Percentiles rank a stretch among this genome's conserved stretches.
phyloP scores from a whole-genome alignment of 495 filamentous ascomycete genomes.

The Penicilliopsis zonata region DNA sequence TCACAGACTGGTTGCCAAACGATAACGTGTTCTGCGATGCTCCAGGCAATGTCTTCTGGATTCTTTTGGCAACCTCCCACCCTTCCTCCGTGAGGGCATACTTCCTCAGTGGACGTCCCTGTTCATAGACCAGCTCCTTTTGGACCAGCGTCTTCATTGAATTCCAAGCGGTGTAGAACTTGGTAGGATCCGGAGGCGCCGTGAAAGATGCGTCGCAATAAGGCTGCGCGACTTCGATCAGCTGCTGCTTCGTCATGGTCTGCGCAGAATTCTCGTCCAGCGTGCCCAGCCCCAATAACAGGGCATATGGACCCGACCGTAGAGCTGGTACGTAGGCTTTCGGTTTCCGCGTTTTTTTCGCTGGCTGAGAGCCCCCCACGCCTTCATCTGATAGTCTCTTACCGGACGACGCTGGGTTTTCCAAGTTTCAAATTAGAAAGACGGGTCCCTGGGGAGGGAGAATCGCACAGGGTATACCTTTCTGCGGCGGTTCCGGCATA shows the following conservation, averaged over 20 bases:
- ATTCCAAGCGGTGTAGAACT: slow-evolving; percentile 73
- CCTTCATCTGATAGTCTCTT: slow-evolving; percentile 37
- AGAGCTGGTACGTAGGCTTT: slow-evolving; percentile 62
- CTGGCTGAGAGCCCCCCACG: slow-evolving; percentile 20
- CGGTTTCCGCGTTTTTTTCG: slow-evolving; percentile 54
- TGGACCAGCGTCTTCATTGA: slow-evolving; percentile 69
- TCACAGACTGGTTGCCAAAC: slow-evolving; percentile 10
- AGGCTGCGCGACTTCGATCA: slow-evolving; percentile 60
- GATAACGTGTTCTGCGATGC: slow-evolving; percentile 9
- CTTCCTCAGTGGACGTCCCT: slow-evolving; percentile 53
- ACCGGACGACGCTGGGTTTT: slow-evolving; percentile 9
- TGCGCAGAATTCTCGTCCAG: slow-evolving; percentile 40
- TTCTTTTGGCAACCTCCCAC: slow-evolving; percentile 62
- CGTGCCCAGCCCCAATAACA: slow-evolving; percentile 55
- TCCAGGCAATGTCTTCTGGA: slow-evolving; percentile 36
- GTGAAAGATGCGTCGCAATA: slow-evolving; percentile 68
- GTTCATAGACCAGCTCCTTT: slow-evolving; percentile 66
- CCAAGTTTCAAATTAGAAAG: too few species aligned
- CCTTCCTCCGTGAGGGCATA: slow-evolving; percentile 70
- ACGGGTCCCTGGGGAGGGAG: neutral
- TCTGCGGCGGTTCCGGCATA: slow-evolving; percentile 47
- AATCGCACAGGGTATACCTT: neutral
- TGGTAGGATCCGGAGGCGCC: slow-evolving; percentile 51
- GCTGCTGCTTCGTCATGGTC: slow-evolving; percentile 53
- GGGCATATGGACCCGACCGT: slow-evolving; percentile 62